A percentile compares a stretch with the other conserved stretches of the same genome.
These are phyloP conservation scores for Trametes gibbosa DNA, from an alignment of 768 basidiomycete species.

Conservation along the genomic window DNA sequence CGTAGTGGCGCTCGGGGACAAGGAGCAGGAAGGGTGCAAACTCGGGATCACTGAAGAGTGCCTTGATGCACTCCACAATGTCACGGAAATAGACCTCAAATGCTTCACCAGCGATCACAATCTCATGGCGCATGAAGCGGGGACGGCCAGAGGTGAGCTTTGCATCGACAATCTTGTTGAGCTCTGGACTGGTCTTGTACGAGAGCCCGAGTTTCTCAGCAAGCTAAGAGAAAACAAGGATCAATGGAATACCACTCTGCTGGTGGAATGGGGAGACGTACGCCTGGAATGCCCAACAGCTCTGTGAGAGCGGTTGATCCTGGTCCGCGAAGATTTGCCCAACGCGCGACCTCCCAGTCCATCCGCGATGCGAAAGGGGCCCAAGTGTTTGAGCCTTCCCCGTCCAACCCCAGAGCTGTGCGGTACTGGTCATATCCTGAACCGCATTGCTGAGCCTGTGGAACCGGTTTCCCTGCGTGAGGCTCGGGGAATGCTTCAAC, in stretches of 20 bases:
- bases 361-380: conserved; percentile 11
- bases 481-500: too few relatives aligned
- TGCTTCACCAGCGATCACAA: conserved; percentile 29
- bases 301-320: conserved; percentile 39
- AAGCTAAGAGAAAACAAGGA: conserved; percentile 15
- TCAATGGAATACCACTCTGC: neutral
- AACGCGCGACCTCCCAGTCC: conserved; percentile 39
- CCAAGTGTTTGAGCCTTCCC: too few relatives aligned
- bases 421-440: too few relatives aligned
- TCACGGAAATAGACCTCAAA: conserved; percentile 36
- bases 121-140: conserved; percentile 16
- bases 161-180: conserved; percentile 33
- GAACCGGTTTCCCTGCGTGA: too few relatives aligned
- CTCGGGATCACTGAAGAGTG: conserved; percentile 33
- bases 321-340: conserved; percentile 37
- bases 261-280: conserved; percentile 9
- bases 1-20: conserved; percentile 37
- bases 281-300: conserved; percentile 36
- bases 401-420: too few relatives aligned
- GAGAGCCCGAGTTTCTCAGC: too few relatives aligned
- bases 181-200: conserved; percentile 26
- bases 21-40: conserved; percentile 30
- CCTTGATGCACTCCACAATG: conserved; percentile 34
- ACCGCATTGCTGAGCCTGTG: too few relatives aligned
- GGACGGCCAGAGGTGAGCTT: conserved; percentile 4